A percentile compares a stretch with the other conserved stretches of the same genome.
Conservation (phyloP, 2,329 filamentous ascomycete genomes). For the Colletotrichum sublineola region DNA sequence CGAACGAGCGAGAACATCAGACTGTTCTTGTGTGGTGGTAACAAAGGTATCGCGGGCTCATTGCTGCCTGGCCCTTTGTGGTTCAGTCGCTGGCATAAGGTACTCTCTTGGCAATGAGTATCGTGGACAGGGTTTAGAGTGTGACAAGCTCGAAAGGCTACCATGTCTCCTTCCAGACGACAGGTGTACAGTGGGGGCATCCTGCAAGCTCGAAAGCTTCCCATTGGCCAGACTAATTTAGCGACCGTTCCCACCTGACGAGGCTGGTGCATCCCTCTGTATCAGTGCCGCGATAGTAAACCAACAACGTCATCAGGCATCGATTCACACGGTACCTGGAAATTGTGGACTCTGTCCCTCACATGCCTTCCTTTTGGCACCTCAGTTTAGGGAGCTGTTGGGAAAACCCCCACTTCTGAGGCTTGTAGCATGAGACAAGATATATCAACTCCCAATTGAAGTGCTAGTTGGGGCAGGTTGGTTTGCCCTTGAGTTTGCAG, state of each 20-base stretch:
- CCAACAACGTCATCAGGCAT: constrained; percentile 37
- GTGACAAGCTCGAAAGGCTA: constrained; percentile 39
- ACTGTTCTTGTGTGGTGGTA: constrained; percentile 28
- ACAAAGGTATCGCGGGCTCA: constrained; percentile 44
- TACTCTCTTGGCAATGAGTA: constrained; percentile 42
- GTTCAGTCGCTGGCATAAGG: constrained; percentile 8
- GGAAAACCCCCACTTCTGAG: background rate
- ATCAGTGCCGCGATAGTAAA: constrained; percentile 19
- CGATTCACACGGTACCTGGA: constrained; percentile 2
- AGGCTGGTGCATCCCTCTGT: constrained; percentile 33
- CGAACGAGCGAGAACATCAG: constrained; percentile 40
- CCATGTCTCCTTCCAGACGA: constrained; percentile 39
- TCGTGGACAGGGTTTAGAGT: constrained; percentile 15
- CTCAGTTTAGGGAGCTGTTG: background rate
- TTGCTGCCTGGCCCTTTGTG: constrained; percentile 43
- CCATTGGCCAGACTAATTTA: constrained; percentile 36
- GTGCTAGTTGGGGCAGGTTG: too few species aligned
- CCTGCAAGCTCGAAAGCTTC: constrained; percentile 38
- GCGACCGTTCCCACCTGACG: constrained; percentile 34
- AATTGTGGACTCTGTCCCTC: constrained; percentile 5
- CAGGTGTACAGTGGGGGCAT: constrained; percentile 36
- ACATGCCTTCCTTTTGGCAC: background rate
- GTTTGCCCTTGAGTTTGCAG: background rate
- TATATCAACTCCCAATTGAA: background rate
- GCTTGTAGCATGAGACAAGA: background rate